These are phyloP conservation scores for Exserohilum turcica DNA, from an alignment of 2,329 filamentous ascomycete genomes.

Conservation along the genomic window DNA sequence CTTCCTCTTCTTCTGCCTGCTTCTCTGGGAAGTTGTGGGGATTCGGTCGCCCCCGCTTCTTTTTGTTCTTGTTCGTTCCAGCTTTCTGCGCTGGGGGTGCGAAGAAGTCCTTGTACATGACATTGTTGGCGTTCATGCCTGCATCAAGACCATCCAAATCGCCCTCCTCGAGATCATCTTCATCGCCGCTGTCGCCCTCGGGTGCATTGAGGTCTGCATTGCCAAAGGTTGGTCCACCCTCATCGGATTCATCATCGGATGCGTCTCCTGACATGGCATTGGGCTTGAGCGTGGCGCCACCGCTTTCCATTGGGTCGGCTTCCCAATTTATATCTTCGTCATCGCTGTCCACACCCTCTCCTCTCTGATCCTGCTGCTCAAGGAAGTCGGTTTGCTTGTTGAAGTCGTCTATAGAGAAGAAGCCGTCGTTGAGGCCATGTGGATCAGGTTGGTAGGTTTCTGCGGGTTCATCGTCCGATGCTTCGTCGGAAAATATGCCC, in stretches of 20 bases:
- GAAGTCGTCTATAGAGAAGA: conserved; percentile 97
- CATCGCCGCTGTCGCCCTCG: conserved; percentile 71
- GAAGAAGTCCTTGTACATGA: conserved; percentile 94
- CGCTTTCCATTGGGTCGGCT: conserved; percentile 67
- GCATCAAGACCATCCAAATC: conserved; percentile 59
- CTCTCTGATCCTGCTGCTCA: conserved; percentile 80
- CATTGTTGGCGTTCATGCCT: conserved; percentile 78
- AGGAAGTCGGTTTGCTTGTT: conserved; percentile 91
- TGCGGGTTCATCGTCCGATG: conserved; percentile 51
- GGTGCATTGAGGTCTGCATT: conserved; percentile 75
- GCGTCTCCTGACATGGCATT: conserved; percentile 44
- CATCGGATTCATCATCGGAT: conserved; percentile 65
- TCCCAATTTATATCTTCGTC: conserved; percentile 85
- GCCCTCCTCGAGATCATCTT: conserved; percentile 62
- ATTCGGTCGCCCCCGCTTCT: conserved; percentile 60
- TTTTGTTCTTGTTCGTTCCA: conserved; percentile 63
- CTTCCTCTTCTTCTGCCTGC: conserved; percentile 22
- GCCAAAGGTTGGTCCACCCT: conserved; percentile 83
- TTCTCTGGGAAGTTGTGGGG: conserved; percentile 55
- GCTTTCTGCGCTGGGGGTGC: conserved; percentile 78
- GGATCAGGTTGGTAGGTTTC: conserved; percentile 72
- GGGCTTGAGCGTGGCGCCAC: conserved; percentile 36
- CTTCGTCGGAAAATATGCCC: conserved; percentile 49
- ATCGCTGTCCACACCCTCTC: conserved; percentile 77
- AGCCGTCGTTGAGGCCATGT: conserved; percentile 91